These are phyloP conservation scores for Corrigiola litoralis DNA, from an alignment of 179 eudicot species.

Conservation along the genomic window DNA sequence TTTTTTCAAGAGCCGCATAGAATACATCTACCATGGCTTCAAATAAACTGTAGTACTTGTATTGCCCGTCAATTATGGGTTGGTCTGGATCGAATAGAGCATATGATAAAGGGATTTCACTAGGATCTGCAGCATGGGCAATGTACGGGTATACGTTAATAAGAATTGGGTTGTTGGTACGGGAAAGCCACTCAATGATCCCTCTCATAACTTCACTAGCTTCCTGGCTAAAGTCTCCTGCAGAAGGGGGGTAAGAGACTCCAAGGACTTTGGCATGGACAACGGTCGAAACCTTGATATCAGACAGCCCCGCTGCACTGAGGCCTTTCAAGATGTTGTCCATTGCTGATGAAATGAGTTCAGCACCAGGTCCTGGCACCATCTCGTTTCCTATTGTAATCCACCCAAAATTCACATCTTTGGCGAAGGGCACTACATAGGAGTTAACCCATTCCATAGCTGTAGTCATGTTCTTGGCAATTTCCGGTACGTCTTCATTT, in stretches of 20 bases:
- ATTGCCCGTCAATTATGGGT: slow-evolving; percentile 25
- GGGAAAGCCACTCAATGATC: slow-evolving; percentile 2
- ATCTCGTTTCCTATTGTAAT: slow-evolving; percentile 43
- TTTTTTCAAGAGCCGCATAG: slow-evolving; percentile 27
- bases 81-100: slow-evolving; percentile 21
- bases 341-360: slow-evolving; percentile 26
- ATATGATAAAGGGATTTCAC: slow-evolving; percentile 14
- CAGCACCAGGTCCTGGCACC: slow-evolving; percentile 9
- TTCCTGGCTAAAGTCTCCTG: slow-evolving; percentile 15
- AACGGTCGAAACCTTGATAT: slow-evolving; percentile 25
- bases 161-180: slow-evolving; percentile 17
- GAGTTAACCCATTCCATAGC: slow-evolving; percentile 38
- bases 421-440: slow-evolving; percentile 22
- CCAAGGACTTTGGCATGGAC: slow-evolving; percentile 7
- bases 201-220: not conserved
- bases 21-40: slow-evolving; percentile 38
- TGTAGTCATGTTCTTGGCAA: not conserved
- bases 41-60: slow-evolving; percentile 28
- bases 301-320: not conserved
- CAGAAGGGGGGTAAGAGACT: slow-evolving; percentile 32
- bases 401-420: slow-evolving; percentile 22
- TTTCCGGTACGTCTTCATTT: slow-evolving; percentile 22
- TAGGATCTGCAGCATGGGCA: slow-evolving; percentile 21
- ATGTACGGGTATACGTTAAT: slow-evolving; percentile 35
- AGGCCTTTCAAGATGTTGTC: slow-evolving; percentile 4